Conservation (phyloP, 2,329 filamentous ascomycete genomes). For the Diaporthe velutina region DNA sequence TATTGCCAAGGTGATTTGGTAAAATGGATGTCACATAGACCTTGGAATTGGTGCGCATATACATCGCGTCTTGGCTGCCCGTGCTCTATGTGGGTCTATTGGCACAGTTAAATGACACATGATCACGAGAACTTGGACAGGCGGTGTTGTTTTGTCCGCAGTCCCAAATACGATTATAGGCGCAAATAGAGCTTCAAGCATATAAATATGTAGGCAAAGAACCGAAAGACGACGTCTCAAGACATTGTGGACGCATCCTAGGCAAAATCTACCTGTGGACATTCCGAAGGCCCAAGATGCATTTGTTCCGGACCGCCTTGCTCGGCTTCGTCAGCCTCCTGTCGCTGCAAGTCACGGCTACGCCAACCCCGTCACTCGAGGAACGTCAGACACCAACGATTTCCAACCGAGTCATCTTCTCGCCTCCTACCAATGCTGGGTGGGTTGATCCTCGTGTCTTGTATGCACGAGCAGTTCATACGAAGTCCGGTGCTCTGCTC, state of each 20-base stretch:
- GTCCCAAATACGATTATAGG: background rate
- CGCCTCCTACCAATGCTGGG: slow-evolving; percentile 14
- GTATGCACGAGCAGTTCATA: slow-evolving; percentile 59
- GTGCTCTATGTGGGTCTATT: slow-evolving; percentile 16
- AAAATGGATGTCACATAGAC: background rate
- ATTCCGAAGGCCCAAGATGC: background rate
- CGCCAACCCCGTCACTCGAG: slow-evolving; percentile 7
- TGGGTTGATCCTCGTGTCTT: slow-evolving; percentile 54
- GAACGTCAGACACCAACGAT: slow-evolving; percentile 14
- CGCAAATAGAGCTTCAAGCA: background rate
- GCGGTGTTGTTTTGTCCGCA: slow-evolving; percentile 9
- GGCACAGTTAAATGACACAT: slow-evolving; percentile 7
- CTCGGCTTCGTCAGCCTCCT: background rate
- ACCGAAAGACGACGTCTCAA: background rate
- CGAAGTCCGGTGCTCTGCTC: slow-evolving; percentile 59
- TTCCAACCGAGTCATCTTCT: slow-evolving; percentile 8
- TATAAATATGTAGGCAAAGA: background rate
- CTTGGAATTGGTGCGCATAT: slow-evolving; percentile 26
- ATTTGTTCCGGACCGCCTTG: background rate
- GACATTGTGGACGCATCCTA: background rate
- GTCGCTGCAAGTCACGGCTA: slow-evolving; percentile 18
- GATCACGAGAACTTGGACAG: slow-evolving; percentile 17
- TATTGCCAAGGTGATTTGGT: slow-evolving; percentile 28
- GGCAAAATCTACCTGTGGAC: background rate
- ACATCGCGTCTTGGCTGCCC: slow-evolving; percentile 14